phyloP scores from a whole-genome alignment of 768 basidiomycete species.

The Rhodotorula taiwanensis region DNA sequence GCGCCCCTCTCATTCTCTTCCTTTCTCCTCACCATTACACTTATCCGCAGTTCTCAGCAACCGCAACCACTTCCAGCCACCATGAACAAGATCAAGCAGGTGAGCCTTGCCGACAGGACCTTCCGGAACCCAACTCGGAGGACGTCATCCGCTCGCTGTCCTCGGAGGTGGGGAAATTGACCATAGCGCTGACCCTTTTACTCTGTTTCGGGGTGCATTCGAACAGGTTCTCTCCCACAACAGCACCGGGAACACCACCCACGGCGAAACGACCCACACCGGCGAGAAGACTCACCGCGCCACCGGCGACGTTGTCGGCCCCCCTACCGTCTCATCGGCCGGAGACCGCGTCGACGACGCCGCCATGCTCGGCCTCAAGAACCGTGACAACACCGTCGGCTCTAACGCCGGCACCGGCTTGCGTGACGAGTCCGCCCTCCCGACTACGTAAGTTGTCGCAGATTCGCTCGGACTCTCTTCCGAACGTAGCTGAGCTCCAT shows the following conservation, averaged over 20 bases:
- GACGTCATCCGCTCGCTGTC: no score
- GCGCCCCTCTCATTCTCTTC: neutral
- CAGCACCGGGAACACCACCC: neutral
- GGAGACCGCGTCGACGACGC: neutral
- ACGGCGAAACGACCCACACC: neutral
- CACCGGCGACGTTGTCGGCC: neutral
- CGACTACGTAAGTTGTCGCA: no score
- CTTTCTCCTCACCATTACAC: neutral
- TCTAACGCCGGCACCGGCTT: neutral
- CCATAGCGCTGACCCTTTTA: no score
- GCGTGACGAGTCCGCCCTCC: neutral
- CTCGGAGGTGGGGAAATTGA: no score
- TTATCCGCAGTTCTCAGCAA: neutral
- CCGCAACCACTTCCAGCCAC: neutral
- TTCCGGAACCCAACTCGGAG: neutral
- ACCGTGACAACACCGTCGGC: neutral
- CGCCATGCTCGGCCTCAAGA: no score
- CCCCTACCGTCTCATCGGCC: neutral
- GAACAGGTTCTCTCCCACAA: neutral
- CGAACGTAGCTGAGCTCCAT: no score
- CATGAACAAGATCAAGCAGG: conserved; percentile 11
- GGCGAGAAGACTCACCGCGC: neutral
- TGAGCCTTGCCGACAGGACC: no score
- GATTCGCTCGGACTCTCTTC: no score
- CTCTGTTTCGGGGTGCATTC: neutral